Conservation (phyloP, 257 asterid species). For the Solanum appendiculatum region DNA sequence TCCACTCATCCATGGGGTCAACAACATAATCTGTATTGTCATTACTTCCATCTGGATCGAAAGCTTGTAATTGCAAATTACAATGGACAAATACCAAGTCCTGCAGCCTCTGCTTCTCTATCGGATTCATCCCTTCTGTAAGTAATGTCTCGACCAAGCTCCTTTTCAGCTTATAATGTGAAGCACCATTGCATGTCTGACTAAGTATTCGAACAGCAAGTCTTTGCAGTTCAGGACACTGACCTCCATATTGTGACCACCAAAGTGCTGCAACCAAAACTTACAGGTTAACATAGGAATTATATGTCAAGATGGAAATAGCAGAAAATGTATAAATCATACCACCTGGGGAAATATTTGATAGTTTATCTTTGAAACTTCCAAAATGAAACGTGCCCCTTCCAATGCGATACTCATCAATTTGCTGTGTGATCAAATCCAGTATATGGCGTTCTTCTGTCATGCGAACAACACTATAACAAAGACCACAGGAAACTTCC, state of each 20-base stretch:
- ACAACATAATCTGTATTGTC: not conserved
- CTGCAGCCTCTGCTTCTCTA: constrained; percentile 17
- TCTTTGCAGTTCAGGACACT: constrained; percentile 44
- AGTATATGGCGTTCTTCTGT: constrained; percentile 3
- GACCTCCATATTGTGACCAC: constrained; percentile 49
- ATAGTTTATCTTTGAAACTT: constrained; percentile 2
- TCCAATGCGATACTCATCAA: constrained; percentile 22
- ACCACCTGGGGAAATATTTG: constrained; percentile 33
- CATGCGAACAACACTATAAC: constrained; percentile 22
- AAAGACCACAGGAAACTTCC: constrained; percentile 44
- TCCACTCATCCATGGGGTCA: constrained; percentile 23
- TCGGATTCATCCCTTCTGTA: constrained; percentile 1
- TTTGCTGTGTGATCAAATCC: constrained; percentile 15
- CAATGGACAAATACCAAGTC: constrained; percentile 36
- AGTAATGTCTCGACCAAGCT: constrained; percentile 28
- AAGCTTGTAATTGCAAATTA: constrained; percentile 38
- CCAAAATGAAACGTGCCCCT: constrained; percentile 19
- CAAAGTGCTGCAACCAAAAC: constrained; percentile 36
- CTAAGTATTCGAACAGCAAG: constrained; percentile 40
- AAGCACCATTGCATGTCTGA: constrained; percentile 52
- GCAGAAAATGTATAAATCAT: not conserved
- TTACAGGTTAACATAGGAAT: not conserved
- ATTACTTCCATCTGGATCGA: constrained; percentile 1
- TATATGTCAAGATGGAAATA: not conserved
- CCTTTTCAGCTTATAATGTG: constrained; percentile 34